Evolutionary conservation across 2,329 filamentous ascomycete species (phyloP).

Genomic region (Epichloe sp.): DNA sequence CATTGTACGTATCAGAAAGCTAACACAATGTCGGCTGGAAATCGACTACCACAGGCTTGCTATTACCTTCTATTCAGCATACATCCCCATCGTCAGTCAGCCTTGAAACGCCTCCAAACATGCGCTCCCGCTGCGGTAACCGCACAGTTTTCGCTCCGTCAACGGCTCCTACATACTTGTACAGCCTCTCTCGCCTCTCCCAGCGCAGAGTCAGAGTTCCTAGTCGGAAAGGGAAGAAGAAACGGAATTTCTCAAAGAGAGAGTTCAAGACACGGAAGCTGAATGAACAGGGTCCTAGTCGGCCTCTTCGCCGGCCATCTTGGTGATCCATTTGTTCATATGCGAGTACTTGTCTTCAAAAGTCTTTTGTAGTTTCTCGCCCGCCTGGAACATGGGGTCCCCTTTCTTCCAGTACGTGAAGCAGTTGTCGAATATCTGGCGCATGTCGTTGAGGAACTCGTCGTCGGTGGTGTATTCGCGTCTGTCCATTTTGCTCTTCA

Average conservation of each 20-base stretch:
- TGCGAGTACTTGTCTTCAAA: slow-evolving; percentile 46
- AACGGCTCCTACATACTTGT: too few relatives aligned
- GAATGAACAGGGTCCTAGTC: slow-evolving; percentile 5
- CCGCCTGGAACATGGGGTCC: slow-evolving; percentile 40
- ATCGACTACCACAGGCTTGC: too few relatives aligned
- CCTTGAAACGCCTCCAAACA: too few relatives aligned
- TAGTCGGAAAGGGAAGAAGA: not conserved
- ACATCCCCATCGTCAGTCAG: too few relatives aligned
- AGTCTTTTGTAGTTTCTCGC: slow-evolving; percentile 43
- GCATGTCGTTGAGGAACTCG: slow-evolving; percentile 44
- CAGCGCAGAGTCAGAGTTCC: too few relatives aligned
- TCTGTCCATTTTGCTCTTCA: slow-evolving; percentile 46
- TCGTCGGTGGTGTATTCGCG: slow-evolving; percentile 36
- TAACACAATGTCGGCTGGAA: too few relatives aligned
- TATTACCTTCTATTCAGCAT: too few relatives aligned
- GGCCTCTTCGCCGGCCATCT: slow-evolving; percentile 30
- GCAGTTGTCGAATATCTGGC: slow-evolving; percentile 50
- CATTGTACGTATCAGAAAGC: too few relatives aligned
- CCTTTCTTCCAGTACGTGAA: slow-evolving; percentile 48
- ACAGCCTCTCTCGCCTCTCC: too few relatives aligned
- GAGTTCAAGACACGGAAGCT: not conserved
- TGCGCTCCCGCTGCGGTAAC: too few relatives aligned
- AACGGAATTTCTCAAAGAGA: not conserved
- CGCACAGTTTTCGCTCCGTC: too few relatives aligned
- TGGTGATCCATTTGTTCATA: slow-evolving; percentile 47